These are phyloP conservation scores for Apostasia ramifera DNA, from an alignment of 106 monocot species.

Conservation along the genomic window DNA sequence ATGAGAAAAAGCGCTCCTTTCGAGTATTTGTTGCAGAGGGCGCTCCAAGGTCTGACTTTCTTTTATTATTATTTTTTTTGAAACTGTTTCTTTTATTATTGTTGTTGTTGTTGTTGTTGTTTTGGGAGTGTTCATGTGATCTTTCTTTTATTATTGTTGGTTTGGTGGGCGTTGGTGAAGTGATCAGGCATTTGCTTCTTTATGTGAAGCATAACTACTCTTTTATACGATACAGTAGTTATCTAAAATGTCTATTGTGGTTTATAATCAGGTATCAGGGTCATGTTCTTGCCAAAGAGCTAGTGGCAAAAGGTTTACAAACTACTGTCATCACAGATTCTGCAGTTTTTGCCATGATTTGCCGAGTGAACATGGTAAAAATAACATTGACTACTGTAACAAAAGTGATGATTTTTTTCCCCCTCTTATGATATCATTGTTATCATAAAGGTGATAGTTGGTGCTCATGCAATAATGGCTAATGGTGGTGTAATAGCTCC, in stretches of 20 bases:
- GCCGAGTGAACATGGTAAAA: slow-evolving; percentile 92
- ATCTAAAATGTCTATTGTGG: not conserved
- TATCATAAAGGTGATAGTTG: slow-evolving; percentile 81
- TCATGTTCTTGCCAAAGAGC: slow-evolving; percentile 94
- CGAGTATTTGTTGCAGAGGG: slow-evolving; percentile 95
- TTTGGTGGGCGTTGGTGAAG: not conserved
- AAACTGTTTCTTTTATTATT: not conserved
- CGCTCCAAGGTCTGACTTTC: slow-evolving; percentile 69
- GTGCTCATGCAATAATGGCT: slow-evolving; percentile 98
- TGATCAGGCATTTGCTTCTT: not conserved
- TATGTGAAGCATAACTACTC: not conserved
- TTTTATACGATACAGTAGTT: not conserved
- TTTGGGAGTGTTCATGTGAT: not conserved
- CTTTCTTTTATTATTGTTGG: not conserved
- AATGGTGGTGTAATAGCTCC: slow-evolving; percentile 98
- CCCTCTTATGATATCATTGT: slow-evolving; percentile 5
- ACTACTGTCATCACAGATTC: slow-evolving; percentile 96
- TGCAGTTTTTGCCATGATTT: slow-evolving; percentile 99
- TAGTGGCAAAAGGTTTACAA: slow-evolving; percentile 83
- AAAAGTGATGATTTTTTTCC: slow-evolving; percentile 1
- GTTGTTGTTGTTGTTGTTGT: not conserved
- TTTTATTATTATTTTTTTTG: not conserved
- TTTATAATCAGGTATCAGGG: slow-evolving; percentile 69
- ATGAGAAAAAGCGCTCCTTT: slow-evolving; percentile 89
- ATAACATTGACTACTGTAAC: not conserved